Conservation (phyloP, 2,329 filamentous ascomycete species). For the Aspergillus sp. region DNA sequence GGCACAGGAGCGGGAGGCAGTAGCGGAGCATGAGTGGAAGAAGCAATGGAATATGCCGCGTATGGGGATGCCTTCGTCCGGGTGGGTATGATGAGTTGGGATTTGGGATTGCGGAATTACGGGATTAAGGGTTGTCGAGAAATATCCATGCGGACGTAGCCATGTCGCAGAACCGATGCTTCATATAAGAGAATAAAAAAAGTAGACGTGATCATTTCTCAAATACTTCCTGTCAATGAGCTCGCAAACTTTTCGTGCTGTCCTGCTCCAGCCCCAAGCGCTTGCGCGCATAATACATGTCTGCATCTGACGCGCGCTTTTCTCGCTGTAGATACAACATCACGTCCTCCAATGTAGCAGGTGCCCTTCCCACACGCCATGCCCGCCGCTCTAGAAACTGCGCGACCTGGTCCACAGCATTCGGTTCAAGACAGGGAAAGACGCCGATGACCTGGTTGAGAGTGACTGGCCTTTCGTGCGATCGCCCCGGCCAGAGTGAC, state of each 20-base stretch:
- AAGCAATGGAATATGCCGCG: slow-evolving; percentile 13
- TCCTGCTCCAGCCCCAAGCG: too few relatives aligned
- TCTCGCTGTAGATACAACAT: not conserved
- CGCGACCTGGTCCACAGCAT: not conserved
- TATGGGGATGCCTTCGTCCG: slow-evolving; percentile 6
- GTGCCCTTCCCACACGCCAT: not conserved
- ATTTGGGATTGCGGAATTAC: not conserved
- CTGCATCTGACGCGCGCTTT: too few relatives aligned
- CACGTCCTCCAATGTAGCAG: not conserved
- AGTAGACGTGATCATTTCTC: too few relatives aligned
- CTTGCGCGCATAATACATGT: too few relatives aligned
- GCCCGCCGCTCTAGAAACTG: not conserved
- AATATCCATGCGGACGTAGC: too few relatives aligned
- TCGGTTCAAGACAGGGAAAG: not conserved
- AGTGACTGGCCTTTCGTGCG: too few relatives aligned
- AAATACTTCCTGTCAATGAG: too few relatives aligned
- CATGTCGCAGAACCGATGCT: too few relatives aligned
- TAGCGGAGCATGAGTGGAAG: slow-evolving; percentile 17
- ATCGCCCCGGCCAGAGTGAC: too few relatives aligned
- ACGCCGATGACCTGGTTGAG: not conserved
- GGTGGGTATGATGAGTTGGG: slow-evolving; percentile 4
- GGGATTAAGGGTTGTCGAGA: too few relatives aligned
- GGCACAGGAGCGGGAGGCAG: slow-evolving; percentile 9
- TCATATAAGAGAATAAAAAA: too few relatives aligned
- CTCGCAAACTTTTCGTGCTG: too few relatives aligned